Conservation (phyloP, 1,139 yeast species). For the Geotrichum australiense region DNA sequence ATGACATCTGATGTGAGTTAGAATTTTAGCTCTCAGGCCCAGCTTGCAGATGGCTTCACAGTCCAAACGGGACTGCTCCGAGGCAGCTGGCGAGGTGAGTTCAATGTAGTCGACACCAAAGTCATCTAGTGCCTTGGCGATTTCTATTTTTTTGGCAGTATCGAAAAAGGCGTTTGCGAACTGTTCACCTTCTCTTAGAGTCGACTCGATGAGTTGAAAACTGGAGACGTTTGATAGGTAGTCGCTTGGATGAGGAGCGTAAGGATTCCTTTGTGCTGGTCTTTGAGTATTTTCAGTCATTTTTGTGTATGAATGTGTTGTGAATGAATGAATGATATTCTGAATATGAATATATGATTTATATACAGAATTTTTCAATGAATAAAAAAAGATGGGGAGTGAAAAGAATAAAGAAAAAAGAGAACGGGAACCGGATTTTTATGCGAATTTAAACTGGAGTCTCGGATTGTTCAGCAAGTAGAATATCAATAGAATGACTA, state of each 20-base stretch:
- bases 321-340: too few species aligned
- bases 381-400: too few species aligned
- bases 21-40: constrained; percentile 90
- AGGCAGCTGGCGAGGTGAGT: constrained; percentile 94
- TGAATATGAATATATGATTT: too few species aligned
- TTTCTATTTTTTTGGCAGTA: constrained; percentile 94
- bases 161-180: constrained; percentile 95
- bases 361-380: too few species aligned
- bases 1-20: constrained; percentile 91
- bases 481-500: too few species aligned
- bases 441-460: too few species aligned
- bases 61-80: constrained; percentile 86
- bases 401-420: too few species aligned
- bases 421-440: too few species aligned
- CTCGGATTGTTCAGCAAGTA: too few species aligned
- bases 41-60: constrained; percentile 98
- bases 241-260: constrained; percentile 94
- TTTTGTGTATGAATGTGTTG: too few species aligned
- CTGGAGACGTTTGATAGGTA: constrained; percentile 80
- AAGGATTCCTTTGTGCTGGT: constrained; percentile 80
- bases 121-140: constrained; percentile 94
- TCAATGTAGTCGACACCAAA: constrained; percentile 98
- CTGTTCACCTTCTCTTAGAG: constrained; percentile 97
- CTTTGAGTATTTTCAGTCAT: too few species aligned
- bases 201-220: constrained; percentile 90